Conservation (phyloP, 805 yeast species). For the Saccharomycopsis guyanensis region DNA sequence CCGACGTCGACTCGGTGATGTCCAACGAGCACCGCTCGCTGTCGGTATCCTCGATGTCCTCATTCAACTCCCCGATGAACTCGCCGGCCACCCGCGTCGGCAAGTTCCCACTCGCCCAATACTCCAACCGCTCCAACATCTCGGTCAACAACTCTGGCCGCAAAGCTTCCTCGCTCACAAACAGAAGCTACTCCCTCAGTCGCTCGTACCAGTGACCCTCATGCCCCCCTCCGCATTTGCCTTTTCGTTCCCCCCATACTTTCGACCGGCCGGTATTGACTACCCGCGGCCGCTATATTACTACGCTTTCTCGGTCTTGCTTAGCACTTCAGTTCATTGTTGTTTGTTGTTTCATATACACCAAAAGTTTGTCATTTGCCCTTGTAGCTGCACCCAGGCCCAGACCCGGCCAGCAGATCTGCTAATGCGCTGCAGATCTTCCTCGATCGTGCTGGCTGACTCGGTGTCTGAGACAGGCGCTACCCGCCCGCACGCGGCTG, state of each 20-base stretch:
- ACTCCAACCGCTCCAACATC: neutral
- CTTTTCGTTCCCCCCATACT: neutral
- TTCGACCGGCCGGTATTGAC: neutral
- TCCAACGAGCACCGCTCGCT: slow-evolving; percentile 25
- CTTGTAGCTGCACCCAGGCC: too few species aligned
- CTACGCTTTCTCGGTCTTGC: neutral
- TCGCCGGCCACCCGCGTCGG: slow-evolving; percentile 3
- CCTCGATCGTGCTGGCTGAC: too few species aligned
- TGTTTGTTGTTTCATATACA: neutral
- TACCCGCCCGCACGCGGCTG: too few species aligned
- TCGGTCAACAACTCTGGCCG: too few species aligned
- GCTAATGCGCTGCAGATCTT: too few species aligned
- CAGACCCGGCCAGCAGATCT: too few species aligned
- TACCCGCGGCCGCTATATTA: neutral
- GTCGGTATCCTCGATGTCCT: slow-evolving; percentile 32
- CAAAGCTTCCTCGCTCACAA: too few species aligned
- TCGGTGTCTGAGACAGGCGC: too few species aligned
- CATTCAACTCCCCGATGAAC: slow-evolving; percentile 18
- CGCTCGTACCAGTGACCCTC: too few species aligned
- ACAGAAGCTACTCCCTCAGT: too few species aligned
- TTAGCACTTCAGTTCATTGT: too few species aligned
- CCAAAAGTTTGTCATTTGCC: neutral
- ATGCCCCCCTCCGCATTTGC: too few species aligned
- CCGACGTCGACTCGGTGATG: slow-evolving; percentile 19
- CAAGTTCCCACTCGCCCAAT: neutral